These are phyloP conservation scores for Exophiala viscosa DNA, from an alignment of 2,329 filamentous ascomycete species.

Conservation along the genomic window DNA sequence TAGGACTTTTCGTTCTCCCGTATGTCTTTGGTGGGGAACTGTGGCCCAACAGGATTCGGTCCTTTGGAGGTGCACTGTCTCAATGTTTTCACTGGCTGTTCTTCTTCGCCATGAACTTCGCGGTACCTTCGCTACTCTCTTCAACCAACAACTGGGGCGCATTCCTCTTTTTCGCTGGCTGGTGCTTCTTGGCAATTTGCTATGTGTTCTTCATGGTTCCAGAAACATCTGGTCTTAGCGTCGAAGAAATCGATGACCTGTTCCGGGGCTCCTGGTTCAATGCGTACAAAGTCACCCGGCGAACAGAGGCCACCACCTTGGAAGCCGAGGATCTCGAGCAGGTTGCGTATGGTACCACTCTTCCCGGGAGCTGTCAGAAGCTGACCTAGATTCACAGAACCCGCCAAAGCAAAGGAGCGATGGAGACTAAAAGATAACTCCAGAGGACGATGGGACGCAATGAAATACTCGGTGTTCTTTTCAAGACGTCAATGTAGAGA, in stretches of 20 bases:
- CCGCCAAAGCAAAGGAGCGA: background rate
- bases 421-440: background rate
- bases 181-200: constrained; percentile 37
- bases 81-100: constrained; percentile 46
- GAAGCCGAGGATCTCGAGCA: background rate
- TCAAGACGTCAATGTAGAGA: background rate
- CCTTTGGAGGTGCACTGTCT: constrained; percentile 41
- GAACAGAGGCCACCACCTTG: background rate
- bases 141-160: constrained; percentile 42
- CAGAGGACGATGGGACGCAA: too few species aligned
- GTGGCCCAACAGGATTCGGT: constrained; percentile 46
- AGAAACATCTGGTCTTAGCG: constrained; percentile 37
- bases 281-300: constrained; percentile 12
- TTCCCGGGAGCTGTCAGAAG: background rate
- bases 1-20: constrained; percentile 40
- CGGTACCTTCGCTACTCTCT: constrained; percentile 35
- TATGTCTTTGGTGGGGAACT: constrained; percentile 47
- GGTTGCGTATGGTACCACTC: background rate
- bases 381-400: background rate
- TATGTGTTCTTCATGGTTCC: constrained; percentile 42
- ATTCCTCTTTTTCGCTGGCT: constrained; percentile 43
- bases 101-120: constrained; percentile 38
- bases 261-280: constrained; percentile 33
- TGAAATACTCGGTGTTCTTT: background rate
- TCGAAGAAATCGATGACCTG: constrained; percentile 40